Evolutionary conservation across 139 green algal species (phyloP).

Genomic region (Marvania coccoides): DNA sequence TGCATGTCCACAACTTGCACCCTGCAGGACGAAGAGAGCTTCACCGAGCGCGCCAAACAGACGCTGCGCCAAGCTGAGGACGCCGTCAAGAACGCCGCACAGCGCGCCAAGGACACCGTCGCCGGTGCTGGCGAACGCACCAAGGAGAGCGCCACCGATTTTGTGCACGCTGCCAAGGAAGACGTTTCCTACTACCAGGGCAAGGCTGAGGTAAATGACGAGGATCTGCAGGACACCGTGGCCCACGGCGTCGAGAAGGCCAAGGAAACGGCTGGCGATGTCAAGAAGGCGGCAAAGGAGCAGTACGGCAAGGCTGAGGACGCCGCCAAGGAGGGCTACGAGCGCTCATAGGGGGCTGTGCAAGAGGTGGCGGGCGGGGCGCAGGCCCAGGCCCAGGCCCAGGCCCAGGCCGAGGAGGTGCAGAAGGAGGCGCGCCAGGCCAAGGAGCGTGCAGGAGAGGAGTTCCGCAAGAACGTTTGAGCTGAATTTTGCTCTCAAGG

Average conservation of each 20-base stretch:
- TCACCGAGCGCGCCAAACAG: slow-evolving; percentile 18
- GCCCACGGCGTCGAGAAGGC: not conserved
- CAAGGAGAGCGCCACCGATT: not conserved
- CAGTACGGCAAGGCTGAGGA: not conserved
- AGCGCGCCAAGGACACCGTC: not conserved
- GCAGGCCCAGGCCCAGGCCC: not conserved
- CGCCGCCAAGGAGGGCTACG: not conserved
- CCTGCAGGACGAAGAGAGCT: slow-evolving; percentile 20
- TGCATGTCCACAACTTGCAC: too few relatives aligned
- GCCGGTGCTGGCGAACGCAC: not conserved
- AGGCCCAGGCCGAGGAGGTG: not conserved
- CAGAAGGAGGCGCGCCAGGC: not conserved
- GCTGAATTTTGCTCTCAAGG: too few relatives aligned
- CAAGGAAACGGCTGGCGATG: not conserved
- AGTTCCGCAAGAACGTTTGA: too few relatives aligned
- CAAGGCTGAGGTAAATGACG: not conserved
- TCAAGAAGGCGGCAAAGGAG: not conserved
- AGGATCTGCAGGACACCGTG: not conserved
- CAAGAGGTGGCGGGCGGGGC: not conserved
- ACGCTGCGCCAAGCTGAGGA: not conserved
- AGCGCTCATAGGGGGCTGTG: not conserved
- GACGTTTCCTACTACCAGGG: not conserved
- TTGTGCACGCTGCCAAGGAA: not conserved
- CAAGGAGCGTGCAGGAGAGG: not conserved
- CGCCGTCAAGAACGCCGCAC: not conserved